phyloP scores from a whole-genome alignment of 257 asterid genomes.

The Cruciata laevipes region DNA sequence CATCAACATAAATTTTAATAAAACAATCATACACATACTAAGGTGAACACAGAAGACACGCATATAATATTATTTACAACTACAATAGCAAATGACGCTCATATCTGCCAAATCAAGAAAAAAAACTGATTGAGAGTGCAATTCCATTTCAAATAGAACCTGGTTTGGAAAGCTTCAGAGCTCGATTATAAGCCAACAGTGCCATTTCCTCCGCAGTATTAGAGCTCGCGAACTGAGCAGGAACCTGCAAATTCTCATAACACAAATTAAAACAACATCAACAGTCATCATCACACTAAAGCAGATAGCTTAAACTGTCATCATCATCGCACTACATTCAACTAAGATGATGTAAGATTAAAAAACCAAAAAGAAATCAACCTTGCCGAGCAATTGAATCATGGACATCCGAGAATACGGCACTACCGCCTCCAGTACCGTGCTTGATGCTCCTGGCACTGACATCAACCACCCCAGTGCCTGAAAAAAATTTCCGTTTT shows the following conservation, averaged over 20 bases:
- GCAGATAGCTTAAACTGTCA: not conserved
- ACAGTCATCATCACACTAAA: not conserved
- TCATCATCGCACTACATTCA: not conserved
- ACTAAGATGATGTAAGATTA: not conserved
- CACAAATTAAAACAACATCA: not conserved
- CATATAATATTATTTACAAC: not conserved
- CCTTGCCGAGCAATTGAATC: constrained; percentile 87
- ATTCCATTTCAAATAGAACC: constrained; percentile 25
- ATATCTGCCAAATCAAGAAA: not conserved
- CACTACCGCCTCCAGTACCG: constrained; percentile 65
- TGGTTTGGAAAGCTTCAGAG: constrained; percentile 73
- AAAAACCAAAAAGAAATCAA: constrained; percentile 6
- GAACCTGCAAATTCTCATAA: constrained; percentile 36
- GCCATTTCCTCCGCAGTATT: constrained; percentile 89
- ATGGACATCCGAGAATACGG: constrained; percentile 88
- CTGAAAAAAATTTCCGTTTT: constrained; percentile 27
- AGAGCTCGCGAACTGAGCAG: constrained; percentile 51
- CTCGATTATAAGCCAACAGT: constrained; percentile 81
- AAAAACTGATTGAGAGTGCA: not conserved
- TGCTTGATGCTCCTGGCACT: constrained; percentile 89
- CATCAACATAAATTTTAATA: not conserved
- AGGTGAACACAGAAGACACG: not conserved
- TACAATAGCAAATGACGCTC: too few relatives aligned
- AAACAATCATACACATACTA: too few relatives aligned
- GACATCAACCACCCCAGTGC: constrained; percentile 91